A percentile compares a stretch with the other conserved stretches of the same genome.
phyloP scores from a whole-genome alignment of 2,329 filamentous ascomycete genomes.

The Gaeumannomyces sp. region DNA sequence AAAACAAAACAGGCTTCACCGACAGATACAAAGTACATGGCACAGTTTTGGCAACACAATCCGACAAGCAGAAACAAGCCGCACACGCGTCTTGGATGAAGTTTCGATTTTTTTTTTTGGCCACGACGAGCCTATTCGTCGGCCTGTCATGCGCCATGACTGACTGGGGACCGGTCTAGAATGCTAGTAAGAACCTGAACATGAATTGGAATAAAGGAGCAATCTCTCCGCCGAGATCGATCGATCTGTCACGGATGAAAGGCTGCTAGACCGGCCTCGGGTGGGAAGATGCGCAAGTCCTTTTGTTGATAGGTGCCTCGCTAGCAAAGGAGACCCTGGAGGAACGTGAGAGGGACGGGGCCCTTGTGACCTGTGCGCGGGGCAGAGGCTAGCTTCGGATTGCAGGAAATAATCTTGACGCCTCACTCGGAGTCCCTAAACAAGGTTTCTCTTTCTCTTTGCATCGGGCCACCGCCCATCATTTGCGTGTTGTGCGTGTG shows the following conservation, averaged over 20 bases:
- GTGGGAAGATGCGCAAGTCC: neutral
- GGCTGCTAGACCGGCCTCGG: no score
- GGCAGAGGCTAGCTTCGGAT: neutral
- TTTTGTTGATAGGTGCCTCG: neutral
- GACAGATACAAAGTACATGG: neutral
- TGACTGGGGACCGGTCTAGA: no score
- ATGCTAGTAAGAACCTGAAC: neutral
- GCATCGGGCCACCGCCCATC: neutral
- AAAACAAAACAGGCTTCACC: neutral
- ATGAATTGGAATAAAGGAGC: neutral
- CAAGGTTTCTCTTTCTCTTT: neutral
- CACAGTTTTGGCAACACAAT: neutral
- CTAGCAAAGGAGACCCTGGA: no score
- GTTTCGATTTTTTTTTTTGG: neutral
- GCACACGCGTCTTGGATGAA: neutral
- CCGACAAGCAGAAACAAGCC: neutral
- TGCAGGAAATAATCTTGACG: neutral
- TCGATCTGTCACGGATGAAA: neutral
- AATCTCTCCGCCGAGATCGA: neutral
- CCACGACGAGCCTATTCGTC: neutral
- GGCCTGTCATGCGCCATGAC: neutral
- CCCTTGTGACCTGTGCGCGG: neutral
- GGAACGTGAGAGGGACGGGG: neutral
- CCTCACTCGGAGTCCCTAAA: neutral
- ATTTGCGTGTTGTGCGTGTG: neutral